phyloP scores from a whole-genome alignment of 179 eudicot species.

The Nepenthes alata region DNA sequence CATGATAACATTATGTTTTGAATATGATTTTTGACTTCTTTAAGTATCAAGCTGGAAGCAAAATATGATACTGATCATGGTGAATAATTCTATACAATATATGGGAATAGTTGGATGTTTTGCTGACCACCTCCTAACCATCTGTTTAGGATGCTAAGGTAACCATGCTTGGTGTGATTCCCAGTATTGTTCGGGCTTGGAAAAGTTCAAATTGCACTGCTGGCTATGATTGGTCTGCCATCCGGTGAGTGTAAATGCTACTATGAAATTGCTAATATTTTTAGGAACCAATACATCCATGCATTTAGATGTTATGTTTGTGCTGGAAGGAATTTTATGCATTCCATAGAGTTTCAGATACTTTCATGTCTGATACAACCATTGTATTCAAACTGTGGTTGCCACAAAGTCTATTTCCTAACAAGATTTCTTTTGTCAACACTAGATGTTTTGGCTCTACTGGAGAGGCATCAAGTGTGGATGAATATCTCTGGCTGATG shows the following conservation, averaged over 20 bases:
- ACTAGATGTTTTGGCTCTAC: constrained; percentile 83
- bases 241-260: constrained; percentile 47
- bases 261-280: not conserved
- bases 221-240: constrained; percentile 81
- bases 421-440: constrained; percentile 6
- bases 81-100: not conserved
- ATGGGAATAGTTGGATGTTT: not conserved
- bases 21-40: too few relatives aligned
- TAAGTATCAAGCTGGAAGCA: too few relatives aligned
- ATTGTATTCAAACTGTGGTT: not conserved
- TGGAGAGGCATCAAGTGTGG: constrained; percentile 94
- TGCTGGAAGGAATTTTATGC: too few relatives aligned
- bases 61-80: too few relatives aligned
- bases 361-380: too few relatives aligned
- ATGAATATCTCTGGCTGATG: constrained; percentile 96
- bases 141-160: constrained; percentile 77
- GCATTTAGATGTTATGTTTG: too few relatives aligned
- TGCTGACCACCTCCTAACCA: not conserved
- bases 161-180: constrained; percentile 93
- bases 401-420: not conserved
- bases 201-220: constrained; percentile 53
- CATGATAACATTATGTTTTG: too few relatives aligned
- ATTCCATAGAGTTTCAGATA: too few relatives aligned
- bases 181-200: constrained; percentile 94
- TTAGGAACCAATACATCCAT: too few relatives aligned